These are phyloP conservation scores for Isatis tinctoria DNA, from an alignment of 345 rosid species.

Conservation along the genomic window DNA sequence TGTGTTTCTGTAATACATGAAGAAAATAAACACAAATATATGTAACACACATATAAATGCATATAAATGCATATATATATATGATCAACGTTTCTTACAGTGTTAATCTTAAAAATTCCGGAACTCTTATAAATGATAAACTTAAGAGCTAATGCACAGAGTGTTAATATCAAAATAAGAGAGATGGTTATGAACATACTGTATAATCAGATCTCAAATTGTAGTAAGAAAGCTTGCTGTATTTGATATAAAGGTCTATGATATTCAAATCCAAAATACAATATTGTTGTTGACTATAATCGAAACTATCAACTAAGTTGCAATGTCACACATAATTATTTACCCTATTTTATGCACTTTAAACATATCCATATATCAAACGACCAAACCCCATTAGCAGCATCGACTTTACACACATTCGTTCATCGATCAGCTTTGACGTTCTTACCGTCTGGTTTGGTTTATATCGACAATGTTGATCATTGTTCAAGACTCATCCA, in stretches of 20 bases:
- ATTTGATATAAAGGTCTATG: neutral
- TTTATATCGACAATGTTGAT: neutral
- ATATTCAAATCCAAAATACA: conserved; percentile 7
- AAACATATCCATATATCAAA: conserved; percentile 4
- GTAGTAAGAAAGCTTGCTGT: neutral
- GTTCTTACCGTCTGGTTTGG: neutral
- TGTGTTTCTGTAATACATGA: neutral
- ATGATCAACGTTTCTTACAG: neutral
- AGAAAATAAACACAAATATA: neutral
- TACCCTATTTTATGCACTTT: conserved; percentile 19
- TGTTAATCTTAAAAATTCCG: neutral
- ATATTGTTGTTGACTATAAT: neutral
- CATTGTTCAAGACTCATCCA: conserved; percentile 59
- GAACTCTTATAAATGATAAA: neutral
- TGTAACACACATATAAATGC: neutral
- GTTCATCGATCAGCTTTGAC: neutral
- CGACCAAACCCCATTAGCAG: neutral
- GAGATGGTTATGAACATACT: neutral
- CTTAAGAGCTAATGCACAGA: neutral
- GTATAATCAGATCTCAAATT: neutral
- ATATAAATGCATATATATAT: too few relatives aligned
- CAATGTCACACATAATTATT: conserved; percentile 16
- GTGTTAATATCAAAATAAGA: neutral
- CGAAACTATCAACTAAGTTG: conserved; percentile 18
- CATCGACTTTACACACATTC: conserved; percentile 3